Base-by-base conservation (phyloP, 2,329 filamentous ascomycete species). In the Daldinia eschscholtzii region DNA sequence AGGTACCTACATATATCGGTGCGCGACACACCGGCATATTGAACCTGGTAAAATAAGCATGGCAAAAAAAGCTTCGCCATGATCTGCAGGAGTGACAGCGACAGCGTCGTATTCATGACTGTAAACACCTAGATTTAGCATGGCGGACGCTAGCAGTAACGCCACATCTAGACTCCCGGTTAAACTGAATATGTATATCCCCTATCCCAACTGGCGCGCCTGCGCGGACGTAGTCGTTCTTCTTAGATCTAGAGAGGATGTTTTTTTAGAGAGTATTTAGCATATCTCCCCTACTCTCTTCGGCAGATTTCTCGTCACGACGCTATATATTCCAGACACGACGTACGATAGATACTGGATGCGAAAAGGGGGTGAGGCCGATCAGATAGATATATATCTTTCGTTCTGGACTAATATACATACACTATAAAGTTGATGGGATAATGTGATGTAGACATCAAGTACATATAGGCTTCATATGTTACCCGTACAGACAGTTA, bases 101-200 rank as follows among this genome's bases (percentile, higher is more conserved):
- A 61, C 57, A 64, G 53, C 28, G 64, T 65, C 26, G 41, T n/a
- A 62, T 59, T 23, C 26, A 33, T n/a, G 26, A 37, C 30, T 13
- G 28, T 6, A 23, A 15, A 10, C 55, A 18, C 48, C 13, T 20
- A 55, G 48, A 57, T 37, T 37, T 10, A 48, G 44, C 44, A 48
- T 12, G 41, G 28, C 20, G 30, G 53, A 28, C 30, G 20, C 12
- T 26, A n/a, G 37, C 20, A 57, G 59, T 42, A 56, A 64, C 64
- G 55, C 58, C 30, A 20, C 35, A 37, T 64, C 61, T 64, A 46
- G n/a, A 15, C 64, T 64, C 64, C 64, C 67, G 67, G 67, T 59
- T 70, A 67, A 70, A 70, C 30, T 67, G 52, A 59, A 65, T 61
- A 63, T 23, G 20, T 23, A 23, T 66, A 59, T 48, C 53, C 59